Conservation (phyloP, 306 rosid genomes). For the Cicer pinnatifidum region DNA sequence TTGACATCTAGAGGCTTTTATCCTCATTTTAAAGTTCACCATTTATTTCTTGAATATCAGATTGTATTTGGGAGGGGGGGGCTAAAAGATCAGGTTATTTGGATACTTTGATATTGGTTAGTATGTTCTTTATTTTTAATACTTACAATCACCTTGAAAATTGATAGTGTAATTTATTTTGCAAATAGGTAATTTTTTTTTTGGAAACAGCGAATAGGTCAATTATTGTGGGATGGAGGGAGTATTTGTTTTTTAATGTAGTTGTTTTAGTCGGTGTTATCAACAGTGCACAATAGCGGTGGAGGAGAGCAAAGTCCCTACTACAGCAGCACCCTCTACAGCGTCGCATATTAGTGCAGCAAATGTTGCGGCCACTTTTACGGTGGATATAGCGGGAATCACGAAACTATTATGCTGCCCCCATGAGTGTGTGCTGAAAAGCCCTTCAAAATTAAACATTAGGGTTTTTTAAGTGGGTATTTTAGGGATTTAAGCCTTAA, state of each 20-base stretch:
- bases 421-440: neutral
- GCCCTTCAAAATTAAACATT: neutral
- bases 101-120: neutral
- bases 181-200: too few relatives aligned
- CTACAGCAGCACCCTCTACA: neutral
- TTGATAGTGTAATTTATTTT: too few relatives aligned
- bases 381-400: neutral
- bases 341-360: too few relatives aligned
- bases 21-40: neutral
- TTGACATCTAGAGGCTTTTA: constrained; percentile 28
- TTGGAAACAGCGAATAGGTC: too few relatives aligned
- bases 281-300: neutral
- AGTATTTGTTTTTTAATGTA: neutral
- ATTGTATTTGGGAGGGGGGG: neutral
- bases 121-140: neutral
- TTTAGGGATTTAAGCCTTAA: constrained; percentile 12
- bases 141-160: too few relatives aligned
- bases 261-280: neutral
- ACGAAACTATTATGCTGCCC: neutral
- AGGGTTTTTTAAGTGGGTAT: neutral
- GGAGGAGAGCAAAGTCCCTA: neutral
- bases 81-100: constrained; percentile 8
- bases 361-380: neutral
- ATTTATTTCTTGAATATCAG: neutral
- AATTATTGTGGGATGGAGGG: too few relatives aligned